These are phyloP conservation scores for Globisporangium okanoganense DNA, from an alignment of 352 stramenopile genomes.

Conservation along the genomic window DNA sequence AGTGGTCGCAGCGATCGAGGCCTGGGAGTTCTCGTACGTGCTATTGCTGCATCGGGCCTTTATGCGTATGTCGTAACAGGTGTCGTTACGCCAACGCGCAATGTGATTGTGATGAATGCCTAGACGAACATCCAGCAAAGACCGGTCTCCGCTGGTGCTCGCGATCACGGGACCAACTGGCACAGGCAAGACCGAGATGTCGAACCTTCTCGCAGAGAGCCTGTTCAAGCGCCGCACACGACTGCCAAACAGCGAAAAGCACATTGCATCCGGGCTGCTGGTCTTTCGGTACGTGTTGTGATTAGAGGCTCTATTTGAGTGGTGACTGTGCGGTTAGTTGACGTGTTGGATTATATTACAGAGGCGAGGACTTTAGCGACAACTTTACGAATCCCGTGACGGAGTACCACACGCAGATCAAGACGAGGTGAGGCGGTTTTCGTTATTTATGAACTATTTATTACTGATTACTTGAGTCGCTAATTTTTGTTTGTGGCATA, in stretches of 20 bases:
- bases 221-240: slow-evolving; percentile 80
- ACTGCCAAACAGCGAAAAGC: slow-evolving; percentile 68
- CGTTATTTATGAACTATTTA: too few species aligned
- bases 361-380: slow-evolving; percentile 85
- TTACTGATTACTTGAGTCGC: too few species aligned
- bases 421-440: slow-evolving; percentile 42
- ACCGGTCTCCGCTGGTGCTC: slow-evolving; percentile 79
- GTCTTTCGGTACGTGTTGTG: slow-evolving; percentile 52
- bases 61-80: neutral
- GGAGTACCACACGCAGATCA: slow-evolving; percentile 85
- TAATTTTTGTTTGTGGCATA: too few species aligned
- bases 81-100: neutral
- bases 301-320: neutral
- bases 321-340: neutral
- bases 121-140: slow-evolving; percentile 51
- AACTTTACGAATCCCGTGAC: slow-evolving; percentile 79
- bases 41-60: neutral
- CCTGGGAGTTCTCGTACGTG: slow-evolving; percentile 78
- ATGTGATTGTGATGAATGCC: neutral
- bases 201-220: slow-evolving; percentile 75
- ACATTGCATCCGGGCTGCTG: slow-evolving; percentile 61
- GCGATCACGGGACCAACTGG: slow-evolving; percentile 88
- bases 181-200: slow-evolving; percentile 89
- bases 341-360: slow-evolving; percentile 16
- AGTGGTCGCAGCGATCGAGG: slow-evolving; percentile 67